Percentiles rank a stretch among this genome's conserved stretches.
Conservation (phyloP, 805 yeast genomes). For the Kluyveromyces siamensis region DNA sequence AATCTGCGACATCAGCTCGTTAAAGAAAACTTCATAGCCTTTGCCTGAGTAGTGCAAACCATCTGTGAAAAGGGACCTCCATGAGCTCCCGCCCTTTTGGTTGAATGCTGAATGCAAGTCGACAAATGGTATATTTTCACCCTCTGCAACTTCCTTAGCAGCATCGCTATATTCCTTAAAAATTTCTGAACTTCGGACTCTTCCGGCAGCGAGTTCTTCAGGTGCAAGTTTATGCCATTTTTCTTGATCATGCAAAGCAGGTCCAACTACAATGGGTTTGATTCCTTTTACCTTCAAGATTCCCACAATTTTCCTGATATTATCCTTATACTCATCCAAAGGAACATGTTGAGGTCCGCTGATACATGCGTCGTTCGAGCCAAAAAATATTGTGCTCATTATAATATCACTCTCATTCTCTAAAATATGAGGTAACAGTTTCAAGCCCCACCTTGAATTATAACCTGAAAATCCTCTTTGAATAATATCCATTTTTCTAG, state of each 20-base stretch:
- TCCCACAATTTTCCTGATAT: slow-evolving; percentile 37
- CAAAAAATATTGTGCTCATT: slow-evolving; percentile 57
- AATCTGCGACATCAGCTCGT: slow-evolving; percentile 36
- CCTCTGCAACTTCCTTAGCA: slow-evolving; percentile 36
- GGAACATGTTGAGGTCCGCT: slow-evolving; percentile 43
- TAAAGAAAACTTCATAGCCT: slow-evolving; percentile 43
- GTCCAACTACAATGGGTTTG: slow-evolving; percentile 51
- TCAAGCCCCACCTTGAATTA: slow-evolving; percentile 50
- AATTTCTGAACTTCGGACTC: slow-evolving; percentile 37
- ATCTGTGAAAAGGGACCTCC: slow-evolving; percentile 36
- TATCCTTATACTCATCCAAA: slow-evolving; percentile 38
- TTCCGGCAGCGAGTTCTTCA: slow-evolving; percentile 32
- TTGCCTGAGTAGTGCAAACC: slow-evolving; percentile 55
- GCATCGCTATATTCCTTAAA: slow-evolving; percentile 45
- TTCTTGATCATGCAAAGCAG: slow-evolving; percentile 45
- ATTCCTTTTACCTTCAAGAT: slow-evolving; percentile 35
- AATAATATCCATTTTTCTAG: slow-evolving; percentile 56
- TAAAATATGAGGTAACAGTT: slow-evolving; percentile 43
- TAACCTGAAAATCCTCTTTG: slow-evolving; percentile 76
- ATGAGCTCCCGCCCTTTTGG: slow-evolving; percentile 29
- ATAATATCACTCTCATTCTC: slow-evolving; percentile 36
- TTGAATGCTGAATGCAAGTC: slow-evolving; percentile 41
- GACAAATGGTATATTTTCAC: slow-evolving; percentile 46
- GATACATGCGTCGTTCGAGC: slow-evolving; percentile 65
- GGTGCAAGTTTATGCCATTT: slow-evolving; percentile 30